These are phyloP conservation scores for Ganoderma lucidum DNA, from an alignment of 1,284 basidiomycete species.

Conservation along the genomic window DNA sequence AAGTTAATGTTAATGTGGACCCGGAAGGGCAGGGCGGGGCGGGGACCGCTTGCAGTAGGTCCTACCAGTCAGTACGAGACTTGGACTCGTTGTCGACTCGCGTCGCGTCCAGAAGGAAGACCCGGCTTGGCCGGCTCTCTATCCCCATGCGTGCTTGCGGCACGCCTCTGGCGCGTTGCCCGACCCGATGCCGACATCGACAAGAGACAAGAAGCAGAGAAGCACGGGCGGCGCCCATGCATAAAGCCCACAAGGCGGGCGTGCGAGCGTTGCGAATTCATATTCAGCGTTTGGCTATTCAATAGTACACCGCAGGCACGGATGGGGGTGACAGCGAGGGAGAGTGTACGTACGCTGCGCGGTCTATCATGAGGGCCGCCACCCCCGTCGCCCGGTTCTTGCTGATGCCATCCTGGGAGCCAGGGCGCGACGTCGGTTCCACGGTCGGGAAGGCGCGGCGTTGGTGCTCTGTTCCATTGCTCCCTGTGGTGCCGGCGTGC, in stretches of 20 bases:
- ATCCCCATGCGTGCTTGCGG: conserved; percentile 8
- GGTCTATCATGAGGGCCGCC: not conserved
- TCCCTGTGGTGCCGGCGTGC: not conserved
- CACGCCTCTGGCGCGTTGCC: conserved; percentile 5
- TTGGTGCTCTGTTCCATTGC: not conserved
- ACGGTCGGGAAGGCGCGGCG: not conserved
- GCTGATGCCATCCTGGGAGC: conserved; percentile 8
- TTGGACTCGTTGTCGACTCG: not conserved
- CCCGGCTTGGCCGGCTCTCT: conserved; percentile 7
- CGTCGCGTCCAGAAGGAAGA: not conserved
- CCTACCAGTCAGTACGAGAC: not conserved
- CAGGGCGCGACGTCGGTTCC: not conserved
- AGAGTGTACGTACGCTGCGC: conserved; percentile 1
- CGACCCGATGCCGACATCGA: not conserved
- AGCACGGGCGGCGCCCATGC: not conserved
- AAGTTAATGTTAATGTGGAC: not conserved
- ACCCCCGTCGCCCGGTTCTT: conserved; percentile 1
- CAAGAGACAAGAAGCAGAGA: not conserved
- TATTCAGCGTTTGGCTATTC: conserved; percentile 17
- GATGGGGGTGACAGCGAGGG: not conserved
- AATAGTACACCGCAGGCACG: conserved; percentile 3
- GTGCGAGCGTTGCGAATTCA: conserved; percentile 9
- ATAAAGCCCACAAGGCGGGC: not conserved
- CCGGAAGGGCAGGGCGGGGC: not conserved
- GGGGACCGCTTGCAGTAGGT: not conserved